Base-by-base conservation (phyloP, 2,329 filamentous ascomycete species). In the Calonectria honghensis region DNA sequence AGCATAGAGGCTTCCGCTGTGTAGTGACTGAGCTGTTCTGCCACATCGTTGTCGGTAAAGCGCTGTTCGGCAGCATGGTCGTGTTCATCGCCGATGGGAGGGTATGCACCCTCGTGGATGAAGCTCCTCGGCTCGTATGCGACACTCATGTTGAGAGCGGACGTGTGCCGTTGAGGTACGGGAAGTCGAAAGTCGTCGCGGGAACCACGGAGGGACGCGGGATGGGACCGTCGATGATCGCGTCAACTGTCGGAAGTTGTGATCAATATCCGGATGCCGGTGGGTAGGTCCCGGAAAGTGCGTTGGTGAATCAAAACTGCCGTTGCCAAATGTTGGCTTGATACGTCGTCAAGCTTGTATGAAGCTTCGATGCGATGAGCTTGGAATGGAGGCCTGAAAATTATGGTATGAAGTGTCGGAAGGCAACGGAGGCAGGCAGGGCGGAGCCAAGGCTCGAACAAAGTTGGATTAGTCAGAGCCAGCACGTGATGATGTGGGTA, bases 81-180 rank as follows among this genome's bases (percentile, higher is more conserved):
- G 71, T 85, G 83, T 18, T 86, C 85, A 76, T 88, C 87, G 54
- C 85, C 86, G 71, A 89, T 88, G 31, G 86, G 81, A 11, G 88
- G 85, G 73, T 90, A 90, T 27, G 84, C 81, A 69, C 86, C 88
- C 68, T 89, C 87, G 70, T 89, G 85, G 50, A 89, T 85, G 74
- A 90, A 89, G 77, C 83, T 86, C 73, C 89, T 84, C 31, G 87
- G 83, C 77, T 91, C 89, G 79, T 88, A 91, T 51, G 88, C 88
- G 78, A 91, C 88, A 76, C 86, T 88, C 88, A 90, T 90, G 64
- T 79, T 85, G 81, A 71, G 77, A 68, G 71, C 73, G 70, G 72
- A 68, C 69, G 70, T 75, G 35, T 65, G 74, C 61, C 65, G 65
- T 63, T 11, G 67, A 70, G 66, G 57, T 72, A 63, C 68, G 73